Conservation (phyloP, 2,329 filamentous ascomycete genomes). For the Coleophoma cylindrospora region DNA sequence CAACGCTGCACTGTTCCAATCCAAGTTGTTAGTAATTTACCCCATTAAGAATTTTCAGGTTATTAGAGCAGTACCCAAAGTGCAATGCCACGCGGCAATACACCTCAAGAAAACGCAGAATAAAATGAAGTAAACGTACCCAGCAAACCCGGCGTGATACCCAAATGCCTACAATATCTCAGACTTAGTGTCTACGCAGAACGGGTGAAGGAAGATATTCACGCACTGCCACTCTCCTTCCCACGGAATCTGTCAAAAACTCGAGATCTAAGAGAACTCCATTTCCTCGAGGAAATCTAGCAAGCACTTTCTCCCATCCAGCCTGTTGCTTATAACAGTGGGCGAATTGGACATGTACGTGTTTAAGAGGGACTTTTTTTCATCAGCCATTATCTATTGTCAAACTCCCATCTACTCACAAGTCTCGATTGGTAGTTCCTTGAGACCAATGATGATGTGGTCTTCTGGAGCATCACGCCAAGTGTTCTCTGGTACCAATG, state of each 20-base stretch:
- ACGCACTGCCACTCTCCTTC: slow-evolving; percentile 67
- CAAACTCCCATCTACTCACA: slow-evolving; percentile 34
- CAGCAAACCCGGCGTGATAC: slow-evolving; percentile 71
- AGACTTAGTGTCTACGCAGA: not conserved
- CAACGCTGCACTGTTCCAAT: slow-evolving; percentile 50
- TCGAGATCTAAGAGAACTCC: slow-evolving; percentile 82
- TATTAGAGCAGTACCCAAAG: not conserved
- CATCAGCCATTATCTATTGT: slow-evolving; percentile 4
- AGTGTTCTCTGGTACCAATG: slow-evolving; percentile 58
- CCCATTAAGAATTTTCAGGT: not conserved
- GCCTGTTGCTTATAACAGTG: slow-evolving; percentile 75
- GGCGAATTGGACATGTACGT: slow-evolving; percentile 67
- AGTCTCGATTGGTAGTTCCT: slow-evolving; percentile 70
- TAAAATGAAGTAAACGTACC: slow-evolving; percentile 15
- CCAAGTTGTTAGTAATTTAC: slow-evolving; percentile 21
- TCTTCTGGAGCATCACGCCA: slow-evolving; percentile 65
- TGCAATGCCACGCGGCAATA: not conserved
- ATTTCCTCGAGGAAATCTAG: slow-evolving; percentile 70
- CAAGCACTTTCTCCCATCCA: slow-evolving; percentile 76
- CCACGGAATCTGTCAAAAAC: slow-evolving; percentile 71
- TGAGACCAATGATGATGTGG: slow-evolving; percentile 69
- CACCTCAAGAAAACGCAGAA: not conserved
- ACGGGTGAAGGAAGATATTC: slow-evolving; percentile 27
- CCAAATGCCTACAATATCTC: slow-evolving; percentile 31
- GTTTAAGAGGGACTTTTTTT: slow-evolving; percentile 56